Percentiles rank a stretch among this genome's conserved stretches.
phyloP scores from a whole-genome alignment of 345 rosid species.

The Sonneratia alba region DNA sequence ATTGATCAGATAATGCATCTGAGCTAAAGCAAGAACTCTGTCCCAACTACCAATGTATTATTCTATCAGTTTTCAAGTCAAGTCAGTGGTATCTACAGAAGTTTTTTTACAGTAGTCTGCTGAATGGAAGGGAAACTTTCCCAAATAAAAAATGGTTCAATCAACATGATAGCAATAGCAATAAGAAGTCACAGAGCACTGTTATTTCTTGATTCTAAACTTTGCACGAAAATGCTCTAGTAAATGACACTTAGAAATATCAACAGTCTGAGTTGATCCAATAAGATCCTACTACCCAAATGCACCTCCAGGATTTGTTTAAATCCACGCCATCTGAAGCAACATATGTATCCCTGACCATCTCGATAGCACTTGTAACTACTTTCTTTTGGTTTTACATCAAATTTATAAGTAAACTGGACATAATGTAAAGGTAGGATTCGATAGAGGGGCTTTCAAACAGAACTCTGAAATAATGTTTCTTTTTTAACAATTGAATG shows the following conservation, averaged over 20 bases:
- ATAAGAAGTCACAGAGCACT: neutral
- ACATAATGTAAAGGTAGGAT: neutral
- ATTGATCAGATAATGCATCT: neutral
- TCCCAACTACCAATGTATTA: neutral
- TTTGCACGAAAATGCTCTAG: too few relatives aligned
- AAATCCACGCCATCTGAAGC: neutral
- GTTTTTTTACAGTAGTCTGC: neutral
- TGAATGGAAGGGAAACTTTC: neutral
- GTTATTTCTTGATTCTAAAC: neutral
- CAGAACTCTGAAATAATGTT: neutral
- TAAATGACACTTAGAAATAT: too few relatives aligned
- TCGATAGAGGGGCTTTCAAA: neutral
- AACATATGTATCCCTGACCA: too few relatives aligned
- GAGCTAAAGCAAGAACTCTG: neutral
- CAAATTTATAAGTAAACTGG: neutral
- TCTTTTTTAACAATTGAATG: slow-evolving; percentile 1
- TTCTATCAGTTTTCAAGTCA: neutral
- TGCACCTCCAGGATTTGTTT: too few relatives aligned
- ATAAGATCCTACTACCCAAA: too few relatives aligned
- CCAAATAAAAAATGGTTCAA: neutral
- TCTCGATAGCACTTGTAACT: too few relatives aligned
- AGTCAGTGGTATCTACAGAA: neutral
- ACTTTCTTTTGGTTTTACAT: too few relatives aligned
- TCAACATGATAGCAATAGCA: neutral
- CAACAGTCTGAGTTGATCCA: too few relatives aligned